Base-by-base conservation (phyloP, 192 early-diverging fungal species). In the Linnemannia zychae region DNA sequence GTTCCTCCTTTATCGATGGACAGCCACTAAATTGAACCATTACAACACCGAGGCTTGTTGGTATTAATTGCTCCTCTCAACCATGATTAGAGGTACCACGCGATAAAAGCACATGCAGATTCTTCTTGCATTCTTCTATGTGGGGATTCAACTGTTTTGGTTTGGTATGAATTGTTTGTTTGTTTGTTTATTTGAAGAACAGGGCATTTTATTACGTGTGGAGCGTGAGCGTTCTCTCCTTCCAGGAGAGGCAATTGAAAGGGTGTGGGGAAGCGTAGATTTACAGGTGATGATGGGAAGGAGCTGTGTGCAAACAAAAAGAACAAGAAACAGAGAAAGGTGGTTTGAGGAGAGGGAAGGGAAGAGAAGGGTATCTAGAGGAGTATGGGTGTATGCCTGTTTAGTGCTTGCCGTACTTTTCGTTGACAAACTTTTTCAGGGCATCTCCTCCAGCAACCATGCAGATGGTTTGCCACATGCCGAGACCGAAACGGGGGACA, bases 381-480 rank as follows among this genome's bases (percentile, higher is more conserved):
- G 3, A 76, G 65, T 33, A 37, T 22, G 37, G 2, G 18, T 12
- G 46, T 17, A 16, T 63, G 31, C 20, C 16, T 7, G 53, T 60
- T 47, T 78, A 74, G 34, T 78, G 46, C 74, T 79, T 79, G 83
- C 57, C 81, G 33, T 83, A 79, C 40, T 70, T 78, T 34, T 79
- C 74, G 74, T 79, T 85, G 57, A 85, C 83, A 67, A 71, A 76
- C 57, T 79, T 85, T 77, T 87, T 90, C 48, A 89, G 40, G 75
- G 80, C 73, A 77, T 89, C 88, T 76, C 88, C 88, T 76, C 88
- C 88, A 75, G 86, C 86, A 18, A 99, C 98, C 97, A 99, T 99
- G 91, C 96, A 97, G 65, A 99, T 89, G n/a, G 95, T 96, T 68
- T 95, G 92, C 89, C 94, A 96, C 81, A 95, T 91, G 76, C 93